Conservation (phyloP, 257 asterid species). For the Haberlea rhodopensis region DNA sequence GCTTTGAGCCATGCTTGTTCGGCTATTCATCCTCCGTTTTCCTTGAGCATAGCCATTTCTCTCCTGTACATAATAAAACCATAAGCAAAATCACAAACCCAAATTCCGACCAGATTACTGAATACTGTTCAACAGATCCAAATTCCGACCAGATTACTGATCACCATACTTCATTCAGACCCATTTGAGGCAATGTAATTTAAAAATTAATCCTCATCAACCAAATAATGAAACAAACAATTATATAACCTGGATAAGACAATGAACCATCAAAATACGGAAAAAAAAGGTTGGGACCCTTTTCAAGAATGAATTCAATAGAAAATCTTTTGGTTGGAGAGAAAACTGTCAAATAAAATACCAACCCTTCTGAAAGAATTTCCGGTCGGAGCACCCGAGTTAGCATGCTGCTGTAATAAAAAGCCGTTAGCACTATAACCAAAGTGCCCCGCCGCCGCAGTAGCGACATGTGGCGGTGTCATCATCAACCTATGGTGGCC, state of each 20-base stretch:
- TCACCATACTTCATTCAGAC: conserved; percentile 1
- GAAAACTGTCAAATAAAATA: conserved; percentile 2
- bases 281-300: not conserved
- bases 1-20: conserved; percentile 70
- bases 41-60: conserved; percentile 50
- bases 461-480: conserved; percentile 38
- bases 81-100: conserved; percentile 23
- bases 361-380: conserved; percentile 66
- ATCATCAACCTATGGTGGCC: conserved; percentile 38
- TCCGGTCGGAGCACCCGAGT: conserved; percentile 45
- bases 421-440: conserved; percentile 57
- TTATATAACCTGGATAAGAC: conserved; percentile 10
- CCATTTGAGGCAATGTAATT: not conserved
- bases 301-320: conserved; percentile 7
- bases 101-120: not conserved
- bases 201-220: conserved; percentile 13
- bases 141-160: conserved; percentile 3
- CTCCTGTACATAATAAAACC: conserved; percentile 43
- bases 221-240: not conserved
- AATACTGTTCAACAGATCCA: conserved; percentile 14
- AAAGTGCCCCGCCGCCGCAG: conserved; percentile 49
- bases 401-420: conserved; percentile 46
- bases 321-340: not conserved
- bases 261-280: not conserved
- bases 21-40: conserved; percentile 47